phyloP scores from a whole-genome alignment of 768 basidiomycete species.

The Kwoniella dendrophila region DNA sequence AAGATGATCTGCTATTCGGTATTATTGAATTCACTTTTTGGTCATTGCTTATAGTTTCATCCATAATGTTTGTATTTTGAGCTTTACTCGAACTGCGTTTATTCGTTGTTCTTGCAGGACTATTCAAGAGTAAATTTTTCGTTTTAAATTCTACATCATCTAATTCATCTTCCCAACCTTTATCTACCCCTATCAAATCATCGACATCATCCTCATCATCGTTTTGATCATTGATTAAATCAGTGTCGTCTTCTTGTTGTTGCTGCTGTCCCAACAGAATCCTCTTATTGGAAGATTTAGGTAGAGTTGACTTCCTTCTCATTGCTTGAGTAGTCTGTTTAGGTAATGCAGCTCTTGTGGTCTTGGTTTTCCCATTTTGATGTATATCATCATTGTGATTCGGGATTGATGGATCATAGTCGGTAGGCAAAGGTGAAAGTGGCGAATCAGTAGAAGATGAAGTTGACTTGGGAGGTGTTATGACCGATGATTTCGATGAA shows the following conservation, averaged over 20 bases:
- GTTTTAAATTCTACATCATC: conserved; percentile 5
- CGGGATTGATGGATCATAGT: too few species aligned
- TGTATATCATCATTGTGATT: too few species aligned
- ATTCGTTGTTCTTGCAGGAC: conserved; percentile 3
- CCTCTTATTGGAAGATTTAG: conserved; percentile 15
- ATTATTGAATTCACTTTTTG: neutral
- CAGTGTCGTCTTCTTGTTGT: neutral
- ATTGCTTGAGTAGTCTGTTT: conserved; percentile 12
- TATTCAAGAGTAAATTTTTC: neutral
- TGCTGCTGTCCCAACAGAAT: neutral
- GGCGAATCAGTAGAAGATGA: neutral
- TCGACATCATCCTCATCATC: conserved; percentile 22
- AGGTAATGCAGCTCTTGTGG: too few species aligned
- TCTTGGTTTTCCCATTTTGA: too few species aligned
- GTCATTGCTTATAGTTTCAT: too few species aligned
- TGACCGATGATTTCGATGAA: conserved; percentile 2
- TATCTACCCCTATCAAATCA: conserved; percentile 10
- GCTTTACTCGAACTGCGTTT: neutral
- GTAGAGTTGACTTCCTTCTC: conserved; percentile 38
- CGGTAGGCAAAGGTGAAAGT: neutral
- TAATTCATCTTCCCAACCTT: conserved; percentile 6
- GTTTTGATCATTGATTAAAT: conserved; percentile 4
- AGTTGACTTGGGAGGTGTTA: conserved; percentile 5
- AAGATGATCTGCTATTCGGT: neutral
- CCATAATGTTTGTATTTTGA: neutral